Base-by-base conservation (phyloP, 148 eudicot genomes). In the Arbutus unedo region DNA sequence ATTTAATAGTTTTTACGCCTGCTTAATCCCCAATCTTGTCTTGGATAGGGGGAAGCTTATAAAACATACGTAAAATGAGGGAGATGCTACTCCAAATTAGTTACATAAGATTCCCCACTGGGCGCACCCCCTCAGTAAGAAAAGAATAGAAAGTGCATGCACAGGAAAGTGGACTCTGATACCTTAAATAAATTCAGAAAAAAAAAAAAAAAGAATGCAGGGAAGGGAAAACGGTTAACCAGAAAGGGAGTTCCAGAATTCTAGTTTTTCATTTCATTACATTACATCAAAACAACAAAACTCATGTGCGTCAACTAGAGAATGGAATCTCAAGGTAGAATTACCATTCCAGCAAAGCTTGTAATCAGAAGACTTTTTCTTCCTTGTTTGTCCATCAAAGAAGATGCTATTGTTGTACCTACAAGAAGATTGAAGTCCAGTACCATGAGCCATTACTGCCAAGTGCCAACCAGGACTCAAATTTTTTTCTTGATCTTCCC, bases 291-390 rank as follows among this genome's bases (percentile, higher is more conserved):
- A 2, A 64, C 19, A 49, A 55, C 4, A 11, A 7, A 72, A 10
- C 38, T 74, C 45, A 62, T 82, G 84, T 45, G 21, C 56, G 18
- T 59, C 72, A 82, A 8, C 54, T 23, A 23, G 62, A 81, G 18
- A 51, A 64, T 9, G n/a, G 41, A 23, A 25, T 64, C 41, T 25
- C 70, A 64, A 8, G 31, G 5, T 15, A 5, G 57, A 57, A 79
- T 79, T 87, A 91, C 99, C 99, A 96, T 96, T 87, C 99, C 99
- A 44, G 93, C 84, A 88, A 93, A 96, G 90, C 98, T 96, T 82
- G 90, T 94, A 15, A 94, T 89, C 71, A 96, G 75, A 50, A 96
- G 95, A 86, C 98, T 94, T 85, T 91, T 96, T 86, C 99, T 90
- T 90, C 99, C 98, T 91, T 94, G 85, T 78, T 85, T 94, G 83